phyloP scores from a whole-genome alignment of 2,329 filamentous ascomycete genomes.

The Neophaeococcomyces mojaviensis region DNA sequence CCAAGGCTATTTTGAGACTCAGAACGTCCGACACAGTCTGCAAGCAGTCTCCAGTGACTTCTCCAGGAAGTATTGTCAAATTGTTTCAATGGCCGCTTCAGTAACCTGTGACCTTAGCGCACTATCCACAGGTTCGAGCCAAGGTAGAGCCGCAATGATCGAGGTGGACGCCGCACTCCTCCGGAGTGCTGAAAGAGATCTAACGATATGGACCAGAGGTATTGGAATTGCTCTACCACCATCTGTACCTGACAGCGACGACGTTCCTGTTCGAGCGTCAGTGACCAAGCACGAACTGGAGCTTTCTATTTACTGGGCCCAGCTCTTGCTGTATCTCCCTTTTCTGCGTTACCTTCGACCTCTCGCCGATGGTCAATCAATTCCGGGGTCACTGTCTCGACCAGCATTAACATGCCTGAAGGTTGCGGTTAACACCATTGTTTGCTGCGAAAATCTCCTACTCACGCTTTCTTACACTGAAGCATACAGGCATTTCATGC shows the following conservation, averaged over 20 bases:
- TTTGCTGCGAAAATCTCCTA: not conserved
- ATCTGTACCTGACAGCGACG: not conserved
- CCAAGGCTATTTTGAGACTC: not conserved
- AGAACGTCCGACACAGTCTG: not conserved
- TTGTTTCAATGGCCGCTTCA: not conserved
- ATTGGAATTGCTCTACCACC: not conserved
- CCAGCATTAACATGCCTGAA: slow-evolving; percentile 20
- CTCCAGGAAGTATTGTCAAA: not conserved
- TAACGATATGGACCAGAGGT: slow-evolving; percentile 15
- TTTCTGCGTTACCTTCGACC: slow-evolving; percentile 19
- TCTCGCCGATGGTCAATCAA: slow-evolving; percentile 59
- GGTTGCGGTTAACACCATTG: slow-evolving; percentile 13
- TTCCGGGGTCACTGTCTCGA: slow-evolving; percentile 53
- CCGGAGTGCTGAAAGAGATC: slow-evolving; percentile 11
- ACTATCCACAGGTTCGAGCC: not conserved
- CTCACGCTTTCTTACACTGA: not conserved
- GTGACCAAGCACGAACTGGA: slow-evolving; percentile 16
- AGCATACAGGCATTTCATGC: not conserved
- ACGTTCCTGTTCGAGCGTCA: not conserved
- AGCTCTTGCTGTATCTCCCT: slow-evolving; percentile 17
- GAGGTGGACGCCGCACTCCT: slow-evolving; percentile 13
- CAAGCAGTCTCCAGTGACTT: not conserved
- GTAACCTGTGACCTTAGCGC: not conserved
- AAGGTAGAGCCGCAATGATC: not conserved
- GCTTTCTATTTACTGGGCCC: slow-evolving; percentile 15